Conservation (phyloP, 306 rosid genomes). For the Gillenia trifoliata region DNA sequence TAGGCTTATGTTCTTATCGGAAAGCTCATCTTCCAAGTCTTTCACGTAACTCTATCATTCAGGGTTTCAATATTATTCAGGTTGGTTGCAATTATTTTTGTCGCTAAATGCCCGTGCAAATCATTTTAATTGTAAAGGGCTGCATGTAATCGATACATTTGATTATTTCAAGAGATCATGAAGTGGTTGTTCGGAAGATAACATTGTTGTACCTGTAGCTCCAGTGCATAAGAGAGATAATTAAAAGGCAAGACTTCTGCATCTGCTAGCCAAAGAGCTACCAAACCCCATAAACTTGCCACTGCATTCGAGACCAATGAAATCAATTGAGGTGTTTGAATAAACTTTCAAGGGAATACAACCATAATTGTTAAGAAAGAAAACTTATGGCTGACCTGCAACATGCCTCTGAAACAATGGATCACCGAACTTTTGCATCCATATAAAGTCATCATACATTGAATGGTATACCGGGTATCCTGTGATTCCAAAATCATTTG, state of each 20-base stretch:
- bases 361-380: not conserved
- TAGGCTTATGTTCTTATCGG: conserved; percentile 40
- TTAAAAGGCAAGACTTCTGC: conserved; percentile 13
- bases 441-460: conserved; percentile 60
- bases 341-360: not conserved
- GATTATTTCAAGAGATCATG: too few species aligned
- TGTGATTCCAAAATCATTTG: conserved; percentile 18
- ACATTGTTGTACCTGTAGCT: not conserved
- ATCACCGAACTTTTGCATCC: conserved; percentile 80
- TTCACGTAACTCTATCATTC: conserved; percentile 35
- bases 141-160: too few species aligned
- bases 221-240: not conserved
- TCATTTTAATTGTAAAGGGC: not conserved
- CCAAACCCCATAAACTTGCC: conserved; percentile 71
- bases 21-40: conserved; percentile 36
- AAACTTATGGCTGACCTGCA: conserved; percentile 47
- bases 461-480: conserved; percentile 68
- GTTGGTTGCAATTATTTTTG: not conserved
- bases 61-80: not conserved
- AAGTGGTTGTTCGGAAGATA: not conserved
- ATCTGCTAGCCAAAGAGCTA: conserved; percentile 53
- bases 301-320: conserved; percentile 28
- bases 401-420: conserved; percentile 70
- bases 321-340: not conserved
- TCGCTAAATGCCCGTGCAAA: not conserved